Evolutionary conservation across 306 rosid genomes (phyloP).

Genomic region (Citrullus colocynthis): DNA sequence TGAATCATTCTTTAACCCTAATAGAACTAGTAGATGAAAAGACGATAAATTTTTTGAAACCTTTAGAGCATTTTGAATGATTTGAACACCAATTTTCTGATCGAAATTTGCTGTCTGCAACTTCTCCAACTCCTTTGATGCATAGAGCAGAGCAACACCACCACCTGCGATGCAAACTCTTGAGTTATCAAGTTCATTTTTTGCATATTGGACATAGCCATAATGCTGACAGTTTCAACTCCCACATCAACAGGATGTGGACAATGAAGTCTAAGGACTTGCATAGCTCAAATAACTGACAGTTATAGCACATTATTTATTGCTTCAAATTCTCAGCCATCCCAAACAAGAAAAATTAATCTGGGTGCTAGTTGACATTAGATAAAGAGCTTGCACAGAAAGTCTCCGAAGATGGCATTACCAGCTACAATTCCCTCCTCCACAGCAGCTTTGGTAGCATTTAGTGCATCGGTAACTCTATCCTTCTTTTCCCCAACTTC

Average conservation of each 20-base stretch:
- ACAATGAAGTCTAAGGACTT: not conserved
- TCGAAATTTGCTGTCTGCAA: slow-evolving; percentile 38
- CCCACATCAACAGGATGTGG: not conserved
- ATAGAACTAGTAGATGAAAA: not conserved
- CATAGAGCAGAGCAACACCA: slow-evolving; percentile 47
- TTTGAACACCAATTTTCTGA: slow-evolving; percentile 49
- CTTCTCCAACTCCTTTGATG: slow-evolving; percentile 36
- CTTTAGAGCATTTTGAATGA: slow-evolving; percentile 45
- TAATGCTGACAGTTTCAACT: not conserved
- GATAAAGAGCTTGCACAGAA: not conserved
- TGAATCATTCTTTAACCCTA: not conserved
- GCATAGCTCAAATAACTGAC: not conserved
- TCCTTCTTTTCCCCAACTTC: slow-evolving; percentile 48
- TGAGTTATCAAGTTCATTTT: not conserved
- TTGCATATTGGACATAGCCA: not conserved
- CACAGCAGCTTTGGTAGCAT: slow-evolving; percentile 49
- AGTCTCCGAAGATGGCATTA: not conserved
- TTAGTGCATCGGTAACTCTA: slow-evolving; percentile 44
- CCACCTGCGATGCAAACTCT: slow-evolving; percentile 24
- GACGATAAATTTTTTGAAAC: not conserved
- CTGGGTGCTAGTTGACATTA: not conserved
- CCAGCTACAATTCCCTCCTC: slow-evolving; percentile 50
- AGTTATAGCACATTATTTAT: not conserved
- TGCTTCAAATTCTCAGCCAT: not conserved
- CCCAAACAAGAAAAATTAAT: not conserved